Evolutionary conservation across 108 stramenopile genomes (phyloP).

Genomic region (Skeletonema potamos): DNA sequence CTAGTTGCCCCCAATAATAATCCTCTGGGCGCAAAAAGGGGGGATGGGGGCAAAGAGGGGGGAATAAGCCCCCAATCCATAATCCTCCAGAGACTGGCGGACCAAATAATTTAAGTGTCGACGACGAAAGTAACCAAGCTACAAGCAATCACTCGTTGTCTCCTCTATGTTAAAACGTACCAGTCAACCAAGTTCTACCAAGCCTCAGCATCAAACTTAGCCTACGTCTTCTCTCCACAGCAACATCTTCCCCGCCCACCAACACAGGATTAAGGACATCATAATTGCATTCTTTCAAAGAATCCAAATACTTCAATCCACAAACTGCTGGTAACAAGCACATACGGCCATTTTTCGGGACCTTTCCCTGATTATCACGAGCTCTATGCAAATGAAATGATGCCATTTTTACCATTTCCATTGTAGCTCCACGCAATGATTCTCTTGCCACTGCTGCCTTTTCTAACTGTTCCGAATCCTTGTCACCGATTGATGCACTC

Average conservation of each 20-base stretch:
- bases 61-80: no score
- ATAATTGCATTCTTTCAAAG: conserved; percentile 65
- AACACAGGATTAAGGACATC: conserved; percentile 59
- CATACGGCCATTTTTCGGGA: conserved; percentile 55
- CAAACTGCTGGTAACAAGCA: conserved; percentile 74
- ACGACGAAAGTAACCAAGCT: no score
- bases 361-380: conserved; percentile 53
- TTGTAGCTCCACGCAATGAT: conserved; percentile 48
- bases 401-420: conserved; percentile 56
- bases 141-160: background rate
- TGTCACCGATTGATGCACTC: conserved; percentile 6
- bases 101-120: no score
- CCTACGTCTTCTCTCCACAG: conserved; percentile 26
- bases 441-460: conserved; percentile 7
- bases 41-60: no score
- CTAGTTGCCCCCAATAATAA: no score
- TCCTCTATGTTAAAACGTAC: conserved; percentile 45
- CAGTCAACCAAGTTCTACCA: conserved; percentile 71
- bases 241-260: conserved; percentile 24
- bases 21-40: no score
- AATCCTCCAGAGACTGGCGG: no score
- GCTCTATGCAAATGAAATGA: conserved; percentile 61
- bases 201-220: conserved; percentile 48
- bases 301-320: conserved; percentile 61
- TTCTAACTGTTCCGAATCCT: background rate